A percentile compares a stretch with the other conserved stretches of the same genome.
These are phyloP conservation scores for Cymodocea nodosa DNA, from an alignment of 116 monocot species.

Conservation along the genomic window DNA sequence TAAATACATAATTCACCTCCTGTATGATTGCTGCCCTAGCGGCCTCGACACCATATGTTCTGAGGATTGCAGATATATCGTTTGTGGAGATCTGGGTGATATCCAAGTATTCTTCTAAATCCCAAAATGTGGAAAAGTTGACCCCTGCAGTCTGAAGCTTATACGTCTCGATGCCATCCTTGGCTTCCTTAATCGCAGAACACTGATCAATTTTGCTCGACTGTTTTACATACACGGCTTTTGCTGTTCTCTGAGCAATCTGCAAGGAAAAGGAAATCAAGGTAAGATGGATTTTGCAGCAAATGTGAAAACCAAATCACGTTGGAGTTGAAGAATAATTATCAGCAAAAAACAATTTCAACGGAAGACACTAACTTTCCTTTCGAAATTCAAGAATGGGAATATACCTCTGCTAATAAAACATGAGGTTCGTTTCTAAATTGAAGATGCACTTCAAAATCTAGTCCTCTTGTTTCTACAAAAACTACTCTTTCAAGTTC, in stretches of 20 bases:
- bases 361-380: too few species aligned
- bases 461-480: constrained; percentile 21
- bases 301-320: background rate
- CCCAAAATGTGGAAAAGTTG: constrained; percentile 53
- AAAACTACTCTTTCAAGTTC: constrained; percentile 19
- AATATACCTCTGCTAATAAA: constrained; percentile 70
- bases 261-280: constrained; percentile 13
- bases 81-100: constrained; percentile 44
- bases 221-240: constrained; percentile 40
- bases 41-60: constrained; percentile 81
- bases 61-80: constrained; percentile 62
- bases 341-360: too few species aligned
- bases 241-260: constrained; percentile 78
- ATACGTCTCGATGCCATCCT: constrained; percentile 7
- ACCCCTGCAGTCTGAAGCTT: constrained; percentile 70
- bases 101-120: constrained; percentile 41
- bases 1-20: constrained; percentile 62
- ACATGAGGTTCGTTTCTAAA: constrained; percentile 46
- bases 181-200: constrained; percentile 16
- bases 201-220: constrained; percentile 47
- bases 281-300: background rate
- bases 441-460: constrained; percentile 48
- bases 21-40: constrained; percentile 66
- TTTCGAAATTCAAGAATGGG: background rate
- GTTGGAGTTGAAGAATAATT: too few species aligned